phyloP scores from a whole-genome alignment of 2,329 filamentous ascomycete species.

The Calonectria ilicicola region DNA sequence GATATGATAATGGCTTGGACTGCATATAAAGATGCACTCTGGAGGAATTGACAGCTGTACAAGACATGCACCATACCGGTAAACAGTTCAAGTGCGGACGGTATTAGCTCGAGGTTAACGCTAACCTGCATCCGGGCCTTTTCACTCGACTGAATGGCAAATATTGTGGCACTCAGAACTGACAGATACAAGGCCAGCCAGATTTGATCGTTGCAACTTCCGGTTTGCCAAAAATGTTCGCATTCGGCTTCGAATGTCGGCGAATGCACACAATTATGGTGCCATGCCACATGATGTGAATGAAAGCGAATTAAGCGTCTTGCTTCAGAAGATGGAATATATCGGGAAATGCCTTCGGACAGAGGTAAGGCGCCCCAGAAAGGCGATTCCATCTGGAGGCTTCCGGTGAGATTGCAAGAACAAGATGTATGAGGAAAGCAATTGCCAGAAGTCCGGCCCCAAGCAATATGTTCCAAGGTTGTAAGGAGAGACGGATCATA shows the following conservation, averaged over 20 bases:
- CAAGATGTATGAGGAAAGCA: constrained; percentile 7
- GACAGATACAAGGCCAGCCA: constrained; percentile 9
- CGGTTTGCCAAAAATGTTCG: constrained; percentile 7
- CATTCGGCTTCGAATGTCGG: constrained; percentile 5
- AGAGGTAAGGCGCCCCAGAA: not conserved
- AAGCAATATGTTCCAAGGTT: constrained; percentile 17
- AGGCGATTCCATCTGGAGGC: not conserved
- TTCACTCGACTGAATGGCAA: not conserved
- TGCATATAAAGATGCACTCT: not conserved
- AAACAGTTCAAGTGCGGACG: not conserved
- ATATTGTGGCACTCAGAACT: not conserved
- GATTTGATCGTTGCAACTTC: not conserved
- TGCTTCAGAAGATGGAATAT: not conserved
- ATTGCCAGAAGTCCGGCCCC: constrained; percentile 11
- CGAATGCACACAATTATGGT: constrained; percentile 9
- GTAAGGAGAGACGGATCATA: not conserved
- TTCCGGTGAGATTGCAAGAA: not conserved
- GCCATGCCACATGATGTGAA: constrained; percentile 1
- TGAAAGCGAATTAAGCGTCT: not conserved
- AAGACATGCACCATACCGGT: not conserved
- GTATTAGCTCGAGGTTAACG: not conserved
- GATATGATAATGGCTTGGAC: constrained; percentile 16
- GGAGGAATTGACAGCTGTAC: not conserved
- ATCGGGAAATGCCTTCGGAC: not conserved
- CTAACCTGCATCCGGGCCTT: not conserved